Evolutionary conservation across 2,329 filamentous ascomycete species (phyloP), one percentile per base, ranked within the genome.

Genomic region (Endoconidiophora laricicola): DNA sequence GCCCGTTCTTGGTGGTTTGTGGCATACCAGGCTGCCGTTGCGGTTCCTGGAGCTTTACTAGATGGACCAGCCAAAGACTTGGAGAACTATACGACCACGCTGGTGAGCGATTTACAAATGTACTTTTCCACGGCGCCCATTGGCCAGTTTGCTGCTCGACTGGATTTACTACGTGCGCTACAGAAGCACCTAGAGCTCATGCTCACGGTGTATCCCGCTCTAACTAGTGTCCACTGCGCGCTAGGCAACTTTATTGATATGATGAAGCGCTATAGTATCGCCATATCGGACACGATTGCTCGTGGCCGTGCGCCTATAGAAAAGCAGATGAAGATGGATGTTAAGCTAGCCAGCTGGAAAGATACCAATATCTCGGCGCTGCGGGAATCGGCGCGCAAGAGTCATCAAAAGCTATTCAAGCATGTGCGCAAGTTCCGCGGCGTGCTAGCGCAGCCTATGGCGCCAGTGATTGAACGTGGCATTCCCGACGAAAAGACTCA

Each of bases 1-100:
- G 87, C 90, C 2, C 81, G 79, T 58, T 81, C 83, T 14, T 98
- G 91, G 91, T 98, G 88, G 81, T 98, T 95, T 58, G 74, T 96
- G 53, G 87, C 90, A 1, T 98, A 95, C 59, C 86, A 96, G 63
- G 86, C 82, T 3, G 77, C 94, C 40, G 74, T 98, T 57, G 81
- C 79, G 2, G 81, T 80, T 7, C 83, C 88, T 0, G 69, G 85
- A 49, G 73, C 76, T 18, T 72, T 90, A 54, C 68, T 74, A 1
- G 71, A 77, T 51, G 70, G 73, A 22, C 71, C 69, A 1, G 65
- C 74, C 20, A 74, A 79, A 44, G 65, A 93, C 52, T 66, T 69
- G 36, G 63, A 66, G 14, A 23, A 44, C 2, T 86, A 94, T 61
- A 72, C 77, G 0, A 70, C 74, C 52, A 76, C 78, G 45, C 70